A percentile compares a stretch with the other conserved stretches of the same genome.
These are phyloP conservation scores for Podospora fimiseda DNA, from an alignment of 495 filamentous ascomycete genomes.

Conservation along the genomic window DNA sequence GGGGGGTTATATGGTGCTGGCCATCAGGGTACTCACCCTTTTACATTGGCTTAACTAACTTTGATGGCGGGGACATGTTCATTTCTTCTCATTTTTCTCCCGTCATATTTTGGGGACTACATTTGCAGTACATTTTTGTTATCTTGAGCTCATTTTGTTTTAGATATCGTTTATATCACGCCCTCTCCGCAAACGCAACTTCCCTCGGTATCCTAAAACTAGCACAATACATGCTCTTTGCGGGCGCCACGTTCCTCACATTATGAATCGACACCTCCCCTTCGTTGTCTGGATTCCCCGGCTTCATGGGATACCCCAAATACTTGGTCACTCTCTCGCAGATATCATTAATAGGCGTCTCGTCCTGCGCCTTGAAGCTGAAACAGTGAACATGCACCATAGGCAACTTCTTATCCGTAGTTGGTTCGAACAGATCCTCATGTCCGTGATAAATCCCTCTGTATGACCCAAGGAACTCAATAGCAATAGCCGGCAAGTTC, in stretches of 20 bases:
- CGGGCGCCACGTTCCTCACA: slow-evolving; percentile 83
- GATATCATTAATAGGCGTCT: slow-evolving; percentile 51
- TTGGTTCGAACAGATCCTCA: slow-evolving; percentile 58
- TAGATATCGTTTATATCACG: no score
- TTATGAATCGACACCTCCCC: slow-evolving; percentile 61
- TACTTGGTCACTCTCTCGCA: slow-evolving; percentile 59
- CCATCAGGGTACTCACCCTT: no score
- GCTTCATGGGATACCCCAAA: slow-evolving; percentile 54
- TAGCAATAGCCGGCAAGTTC: slow-evolving; percentile 88
- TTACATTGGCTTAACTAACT: no score
- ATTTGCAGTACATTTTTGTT: no score
- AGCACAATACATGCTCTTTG: slow-evolving; percentile 94
- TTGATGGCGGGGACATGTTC: no score
- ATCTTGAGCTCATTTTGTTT: no score
- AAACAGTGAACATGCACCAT: slow-evolving; percentile 92
- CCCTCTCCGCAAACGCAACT: slow-evolving; percentile 63
- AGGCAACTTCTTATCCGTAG: slow-evolving; percentile 55
- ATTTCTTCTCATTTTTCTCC: no score
- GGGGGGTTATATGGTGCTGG: no score
- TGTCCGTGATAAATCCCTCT: slow-evolving; percentile 68
- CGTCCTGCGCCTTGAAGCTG: slow-evolving; percentile 65
- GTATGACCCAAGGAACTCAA: slow-evolving; percentile 80
- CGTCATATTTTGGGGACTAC: no score
- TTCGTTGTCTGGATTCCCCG: slow-evolving; percentile 48
- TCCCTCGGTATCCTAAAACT: slow-evolving; percentile 76